Base-by-base conservation (phyloP, 2,329 filamentous ascomycete genomes). In the Fusarium nurragi region DNA sequence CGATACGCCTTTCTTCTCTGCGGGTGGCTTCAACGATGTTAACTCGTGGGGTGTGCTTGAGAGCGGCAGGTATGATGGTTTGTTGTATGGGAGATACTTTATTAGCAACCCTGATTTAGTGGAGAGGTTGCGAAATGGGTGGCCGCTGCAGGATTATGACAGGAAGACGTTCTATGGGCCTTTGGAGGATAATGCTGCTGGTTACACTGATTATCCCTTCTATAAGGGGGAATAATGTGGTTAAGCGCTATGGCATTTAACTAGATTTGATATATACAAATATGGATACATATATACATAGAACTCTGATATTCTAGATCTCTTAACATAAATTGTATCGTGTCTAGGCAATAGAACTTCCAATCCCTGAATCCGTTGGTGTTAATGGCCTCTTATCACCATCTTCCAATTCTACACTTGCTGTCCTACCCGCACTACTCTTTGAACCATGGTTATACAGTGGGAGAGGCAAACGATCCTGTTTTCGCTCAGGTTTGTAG, bases 1-100 rank as follows among this genome's bases (percentile, higher is more conserved):
- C 3, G 73, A 76, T 7, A 83, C 84, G 0, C 84, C 84, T 0
- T 85, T 87, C 73, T 80, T 88, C 60, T 81, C 84, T 0, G 84
- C 82, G 0, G 85, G 85, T 7, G 84, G 84, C 0, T 88, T 81
- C 73, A 76, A 83, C 48, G 77, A 84, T 38, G 76, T 75, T 34
- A 86, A 84, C 60, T 78, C 77, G 0, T 83, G 79, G 76, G 81
- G 80, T 3, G 78, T 83, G 1, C 4, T 75, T 1, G 74, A 76
- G 37, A 68, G 85, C 3, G 78, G 78, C 4, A 77, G 72, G 23
- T 83, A 82, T 50, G 82, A 85, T 60, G 82, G 73, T 10, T 64
- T 85, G 23, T 52, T 82, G 4, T 83, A 79, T 49, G 82, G 82
- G 0, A 74, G 82, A 3, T 78, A 78, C 39, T 85, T 83, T 51